Percentiles rank a stretch among this genome's conserved stretches.
Conservation (phyloP, 768 basidiomycete genomes). For the Rhodocollybia butyracea region DNA sequence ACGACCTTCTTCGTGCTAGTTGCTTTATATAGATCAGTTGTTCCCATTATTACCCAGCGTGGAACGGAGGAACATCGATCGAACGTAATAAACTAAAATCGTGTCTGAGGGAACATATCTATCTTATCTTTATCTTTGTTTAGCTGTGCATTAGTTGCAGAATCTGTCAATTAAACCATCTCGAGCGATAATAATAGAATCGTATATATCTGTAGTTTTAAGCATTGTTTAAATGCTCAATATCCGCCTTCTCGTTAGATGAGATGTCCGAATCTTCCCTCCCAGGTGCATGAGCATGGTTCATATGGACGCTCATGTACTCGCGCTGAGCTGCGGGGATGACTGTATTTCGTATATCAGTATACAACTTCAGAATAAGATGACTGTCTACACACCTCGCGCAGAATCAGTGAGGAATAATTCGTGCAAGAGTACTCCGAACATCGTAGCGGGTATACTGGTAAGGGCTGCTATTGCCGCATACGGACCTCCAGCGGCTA, state of each 20-base stretch:
- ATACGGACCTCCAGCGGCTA: slow-evolving; percentile 40
- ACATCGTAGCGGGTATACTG: slow-evolving; percentile 42
- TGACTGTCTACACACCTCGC: not conserved
- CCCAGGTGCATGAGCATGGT: not conserved
- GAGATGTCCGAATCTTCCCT: not conserved
- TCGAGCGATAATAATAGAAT: not conserved
- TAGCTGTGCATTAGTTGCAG: too few relatives aligned
- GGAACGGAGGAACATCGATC: too few relatives aligned
- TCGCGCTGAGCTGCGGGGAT: slow-evolving; percentile 4
- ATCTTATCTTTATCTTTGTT: too few relatives aligned
- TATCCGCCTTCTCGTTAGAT: not conserved
- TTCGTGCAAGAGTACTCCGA: slow-evolving; percentile 37
- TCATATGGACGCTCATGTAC: slow-evolving; percentile 4
- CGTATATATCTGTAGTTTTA: not conserved
- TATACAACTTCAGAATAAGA: not conserved
- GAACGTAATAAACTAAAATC: too few relatives aligned
- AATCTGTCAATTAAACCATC: too few relatives aligned
- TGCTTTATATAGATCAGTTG: too few relatives aligned
- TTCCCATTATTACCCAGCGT: too few relatives aligned
- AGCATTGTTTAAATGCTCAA: slow-evolving; percentile 1
- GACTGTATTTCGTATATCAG: not conserved
- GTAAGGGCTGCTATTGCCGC: slow-evolving; percentile 44
- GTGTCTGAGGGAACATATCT: too few relatives aligned
- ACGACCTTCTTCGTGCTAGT: too few relatives aligned
- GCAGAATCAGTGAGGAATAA: slow-evolving; percentile 16